phyloP scores from a whole-genome alignment of 225 moss, liverwort and hornwort species.

The Marchantia polymorpha region DNA sequence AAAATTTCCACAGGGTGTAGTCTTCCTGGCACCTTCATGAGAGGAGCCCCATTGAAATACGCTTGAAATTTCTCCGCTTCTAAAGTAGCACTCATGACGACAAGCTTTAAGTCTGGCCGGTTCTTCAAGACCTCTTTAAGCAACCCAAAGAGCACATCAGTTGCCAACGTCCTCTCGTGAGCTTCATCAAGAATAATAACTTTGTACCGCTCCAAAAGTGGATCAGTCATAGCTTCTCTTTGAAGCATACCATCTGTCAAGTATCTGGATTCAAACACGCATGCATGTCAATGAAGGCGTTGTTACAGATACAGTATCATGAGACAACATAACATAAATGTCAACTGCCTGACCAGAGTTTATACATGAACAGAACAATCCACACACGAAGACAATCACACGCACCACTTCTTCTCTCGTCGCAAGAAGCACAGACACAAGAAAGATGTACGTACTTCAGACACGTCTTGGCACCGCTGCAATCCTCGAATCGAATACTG shows the following conservation, averaged over 20 bases:
- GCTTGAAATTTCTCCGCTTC: constrained; percentile 98
- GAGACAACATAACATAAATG: too few species aligned
- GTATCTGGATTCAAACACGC: constrained; percentile 43
- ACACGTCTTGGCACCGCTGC: constrained; percentile 89
- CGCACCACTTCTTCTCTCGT: not conserved
- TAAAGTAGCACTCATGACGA: constrained; percentile 96
- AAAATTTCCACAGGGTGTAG: constrained; percentile 98
- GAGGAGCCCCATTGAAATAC: constrained; percentile 92
- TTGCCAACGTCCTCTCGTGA: constrained; percentile 90
- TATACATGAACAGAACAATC: not conserved
- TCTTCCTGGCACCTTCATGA: constrained; percentile 96
- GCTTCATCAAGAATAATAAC: constrained; percentile 96
- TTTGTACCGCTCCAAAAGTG: constrained; percentile 87
- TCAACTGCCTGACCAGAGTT: too few species aligned
- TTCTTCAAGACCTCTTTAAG: constrained; percentile 92
- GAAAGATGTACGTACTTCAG: constrained; percentile 54
- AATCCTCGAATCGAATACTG: constrained; percentile 98
- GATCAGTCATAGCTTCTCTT: constrained; percentile 98
- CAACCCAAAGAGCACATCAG: constrained; percentile 89
- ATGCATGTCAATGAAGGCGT: not conserved
- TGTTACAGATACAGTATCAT: too few species aligned
- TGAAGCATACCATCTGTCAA: constrained; percentile 97
- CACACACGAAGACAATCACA: constrained; percentile 12
- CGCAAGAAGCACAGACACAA: not conserved
- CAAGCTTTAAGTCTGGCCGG: constrained; percentile 89